phyloP scores from a whole-genome alignment of 1,139 yeast species.

The Candida sp. region DNA sequence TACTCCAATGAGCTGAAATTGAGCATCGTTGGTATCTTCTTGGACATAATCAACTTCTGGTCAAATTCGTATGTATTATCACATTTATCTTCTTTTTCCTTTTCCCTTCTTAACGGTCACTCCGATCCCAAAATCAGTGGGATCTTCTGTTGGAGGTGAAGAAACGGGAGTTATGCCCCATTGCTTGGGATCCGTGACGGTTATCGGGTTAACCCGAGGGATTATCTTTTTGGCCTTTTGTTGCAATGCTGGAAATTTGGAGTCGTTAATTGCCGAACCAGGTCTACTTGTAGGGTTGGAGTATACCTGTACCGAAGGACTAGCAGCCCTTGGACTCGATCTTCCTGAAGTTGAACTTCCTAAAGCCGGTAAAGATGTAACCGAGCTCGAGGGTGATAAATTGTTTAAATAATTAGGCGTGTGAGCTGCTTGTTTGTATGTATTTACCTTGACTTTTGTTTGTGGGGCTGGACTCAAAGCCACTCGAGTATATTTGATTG shows the following conservation, averaged over 20 bases:
- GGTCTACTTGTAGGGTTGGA: slow-evolving; percentile 6
- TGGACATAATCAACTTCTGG: not conserved
- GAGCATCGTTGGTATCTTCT: too few relatives aligned
- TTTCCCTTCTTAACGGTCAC: slow-evolving; percentile 2
- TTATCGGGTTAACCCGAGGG: slow-evolving; percentile 39
- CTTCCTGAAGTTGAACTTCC: slow-evolving; percentile 9
- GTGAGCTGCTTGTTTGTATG: slow-evolving; percentile 18
- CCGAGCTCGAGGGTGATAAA: slow-evolving; percentile 10
- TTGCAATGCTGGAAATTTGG: slow-evolving; percentile 40
- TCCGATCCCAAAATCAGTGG: slow-evolving; percentile 6
- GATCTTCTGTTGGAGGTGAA: slow-evolving; percentile 5
- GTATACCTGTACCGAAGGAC: slow-evolving; percentile 4
- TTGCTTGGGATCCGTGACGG: slow-evolving; percentile 17
- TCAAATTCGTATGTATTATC: not conserved
- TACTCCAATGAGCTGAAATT: too few relatives aligned
- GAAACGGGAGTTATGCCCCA: slow-evolving; percentile 19
- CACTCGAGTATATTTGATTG: slow-evolving; percentile 42
- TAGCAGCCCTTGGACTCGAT: slow-evolving; percentile 1
- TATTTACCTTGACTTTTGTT: slow-evolving; percentile 9
- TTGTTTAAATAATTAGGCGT: slow-evolving; percentile 30
- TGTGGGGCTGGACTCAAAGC: slow-evolving; percentile 18
- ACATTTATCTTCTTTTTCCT: slow-evolving; percentile 13
- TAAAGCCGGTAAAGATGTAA: slow-evolving; percentile 14
- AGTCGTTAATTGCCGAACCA: slow-evolving; percentile 8
- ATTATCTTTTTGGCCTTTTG: slow-evolving; percentile 34